phyloP scores from a whole-genome alignment of 2,329 filamentous ascomycete species.

The Ambrosiella xylebori region DNA sequence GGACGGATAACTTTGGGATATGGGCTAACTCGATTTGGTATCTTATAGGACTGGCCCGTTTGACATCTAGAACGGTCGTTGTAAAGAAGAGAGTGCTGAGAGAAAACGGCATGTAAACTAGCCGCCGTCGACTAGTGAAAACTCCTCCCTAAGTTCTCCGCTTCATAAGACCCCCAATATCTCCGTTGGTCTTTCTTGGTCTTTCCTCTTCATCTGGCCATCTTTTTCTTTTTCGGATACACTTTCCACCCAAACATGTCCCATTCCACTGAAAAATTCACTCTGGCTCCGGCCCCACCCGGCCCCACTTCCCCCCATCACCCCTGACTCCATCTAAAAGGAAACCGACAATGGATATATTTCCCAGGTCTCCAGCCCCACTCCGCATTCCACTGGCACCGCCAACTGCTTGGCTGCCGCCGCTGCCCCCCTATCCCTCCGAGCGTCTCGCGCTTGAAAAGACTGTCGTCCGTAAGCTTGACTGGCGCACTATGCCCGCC shows the following conservation, averaged over 20 bases:
- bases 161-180: too few relatives aligned
- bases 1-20: too few relatives aligned
- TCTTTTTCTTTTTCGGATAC: not conserved
- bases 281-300: not conserved
- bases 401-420: not conserved
- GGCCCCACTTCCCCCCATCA: not conserved
- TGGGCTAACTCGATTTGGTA: too few relatives aligned
- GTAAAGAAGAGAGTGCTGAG: too few relatives aligned
- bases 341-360: conserved; percentile 7
- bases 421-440: not conserved
- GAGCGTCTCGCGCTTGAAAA: not conserved
- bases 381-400: not conserved
- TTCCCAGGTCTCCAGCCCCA: not conserved
- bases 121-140: too few relatives aligned
- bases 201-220: not conserved
- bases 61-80: too few relatives aligned
- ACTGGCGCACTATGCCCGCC: conserved; percentile 12
- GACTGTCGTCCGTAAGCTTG: conserved; percentile 11
- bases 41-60: too few relatives aligned
- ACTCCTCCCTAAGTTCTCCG: too few relatives aligned
- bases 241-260: not conserved
- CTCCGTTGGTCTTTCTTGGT: too few relatives aligned
- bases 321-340: conserved; percentile 4
- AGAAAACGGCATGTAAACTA: too few relatives aligned
- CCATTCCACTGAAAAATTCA: not conserved